These are phyloP conservation scores for Haplographium delicatum DNA, from an alignment of 495 filamentous ascomycete species.

Conservation along the genomic window DNA sequence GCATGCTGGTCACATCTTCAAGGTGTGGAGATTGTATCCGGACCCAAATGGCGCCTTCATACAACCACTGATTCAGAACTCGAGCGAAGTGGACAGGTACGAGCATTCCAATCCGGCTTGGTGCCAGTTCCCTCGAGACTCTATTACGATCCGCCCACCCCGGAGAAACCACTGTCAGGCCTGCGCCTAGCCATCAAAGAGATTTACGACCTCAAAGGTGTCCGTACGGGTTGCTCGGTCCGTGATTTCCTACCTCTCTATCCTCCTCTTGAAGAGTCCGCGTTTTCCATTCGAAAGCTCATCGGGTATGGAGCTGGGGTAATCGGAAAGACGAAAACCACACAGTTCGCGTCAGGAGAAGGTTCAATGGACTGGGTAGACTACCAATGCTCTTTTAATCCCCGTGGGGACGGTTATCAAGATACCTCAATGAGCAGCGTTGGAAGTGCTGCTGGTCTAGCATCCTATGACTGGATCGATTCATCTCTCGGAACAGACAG, in stretches of 20 bases:
- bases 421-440: slow-evolving; percentile 37
- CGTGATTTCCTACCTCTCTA: slow-evolving; percentile 48
- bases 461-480: slow-evolving; percentile 51
- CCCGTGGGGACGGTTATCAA: slow-evolving; percentile 50
- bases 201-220: slow-evolving; percentile 48
- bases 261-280: slow-evolving; percentile 37
- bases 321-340: slow-evolving; percentile 52
- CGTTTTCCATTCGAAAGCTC: slow-evolving; percentile 43
- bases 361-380: slow-evolving; percentile 26
- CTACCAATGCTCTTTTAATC: slow-evolving; percentile 47
- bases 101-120: too few relatives aligned
- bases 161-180: slow-evolving; percentile 40
- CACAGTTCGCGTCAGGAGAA: slow-evolving; percentile 53
- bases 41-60: too few relatives aligned
- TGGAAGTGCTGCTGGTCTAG: slow-evolving; percentile 39
- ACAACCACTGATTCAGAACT: too few relatives aligned
- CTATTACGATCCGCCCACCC: slow-evolving; percentile 36
- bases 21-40: too few relatives aligned
- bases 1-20: too few relatives aligned
- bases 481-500: slow-evolving; percentile 36
- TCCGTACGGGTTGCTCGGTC: slow-evolving; percentile 47
- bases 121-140: slow-evolving; percentile 52
- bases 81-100: too few relatives aligned
- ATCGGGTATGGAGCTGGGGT: slow-evolving; percentile 51
- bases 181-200: slow-evolving; percentile 54